Percentiles rank a stretch among this genome's conserved stretches.
phyloP scores from a whole-genome alignment of 495 filamentous ascomycete species.

The Penicillium arizonense region DNA sequence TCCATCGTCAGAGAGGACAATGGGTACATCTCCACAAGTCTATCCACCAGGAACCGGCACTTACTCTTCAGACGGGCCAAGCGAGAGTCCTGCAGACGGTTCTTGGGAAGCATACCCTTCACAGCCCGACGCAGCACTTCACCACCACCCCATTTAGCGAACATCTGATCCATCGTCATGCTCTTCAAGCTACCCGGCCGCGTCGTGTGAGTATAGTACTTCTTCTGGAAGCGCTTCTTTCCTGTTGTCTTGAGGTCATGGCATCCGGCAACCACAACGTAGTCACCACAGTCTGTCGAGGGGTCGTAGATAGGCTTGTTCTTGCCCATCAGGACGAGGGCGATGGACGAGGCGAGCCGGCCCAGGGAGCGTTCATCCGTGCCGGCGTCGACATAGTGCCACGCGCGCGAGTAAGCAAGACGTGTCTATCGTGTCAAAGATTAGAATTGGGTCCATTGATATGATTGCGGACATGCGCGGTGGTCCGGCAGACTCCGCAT shows the following conservation, averaged over 20 bases:
- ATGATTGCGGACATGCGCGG: slow-evolving; percentile 2
- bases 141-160: slow-evolving; percentile 89
- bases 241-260: slow-evolving; percentile 83
- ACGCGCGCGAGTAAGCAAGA: slow-evolving; percentile 91
- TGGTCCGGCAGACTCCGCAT: slow-evolving; percentile 7
- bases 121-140: slow-evolving; percentile 93
- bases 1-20: background rate
- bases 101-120: slow-evolving; percentile 97
- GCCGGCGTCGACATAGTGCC: slow-evolving; percentile 86
- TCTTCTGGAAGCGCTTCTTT: slow-evolving; percentile 88
- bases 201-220: slow-evolving; percentile 91
- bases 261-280: slow-evolving; percentile 91
- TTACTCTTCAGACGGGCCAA: slow-evolving; percentile 84
- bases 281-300: slow-evolving; percentile 96
- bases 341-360: slow-evolving; percentile 88
- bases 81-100: slow-evolving; percentile 79
- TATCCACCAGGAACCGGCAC: slow-evolving; percentile 19
- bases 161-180: slow-evolving; percentile 93
- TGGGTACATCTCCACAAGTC: background rate
- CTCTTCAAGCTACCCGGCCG: slow-evolving; percentile 80
- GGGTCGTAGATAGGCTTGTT: slow-evolving; percentile 98
- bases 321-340: slow-evolving; percentile 94
- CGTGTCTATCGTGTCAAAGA: slow-evolving; percentile 63
- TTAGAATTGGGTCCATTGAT: slow-evolving; percentile 2
- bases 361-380: slow-evolving; percentile 59